These are phyloP conservation scores for Lichtheimia hyalospora DNA, from an alignment of 371 early-diverging fungal species.

Conservation along the genomic window DNA sequence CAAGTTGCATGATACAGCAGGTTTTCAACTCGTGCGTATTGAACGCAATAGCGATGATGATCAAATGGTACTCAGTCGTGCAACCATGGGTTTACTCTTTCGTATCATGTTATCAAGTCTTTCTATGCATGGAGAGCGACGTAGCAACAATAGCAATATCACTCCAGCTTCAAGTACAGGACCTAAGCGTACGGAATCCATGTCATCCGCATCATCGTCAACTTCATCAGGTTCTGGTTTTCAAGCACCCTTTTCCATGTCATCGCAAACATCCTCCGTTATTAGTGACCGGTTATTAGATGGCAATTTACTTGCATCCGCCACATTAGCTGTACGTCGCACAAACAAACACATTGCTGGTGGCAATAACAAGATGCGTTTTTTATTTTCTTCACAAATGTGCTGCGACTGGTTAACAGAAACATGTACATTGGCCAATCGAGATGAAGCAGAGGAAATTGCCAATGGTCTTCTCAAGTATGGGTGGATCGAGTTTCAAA, in stretches of 20 bases:
- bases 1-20: constrained; percentile 31
- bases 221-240: constrained; percentile 9
- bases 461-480: constrained; percentile 53
- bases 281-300: background rate
- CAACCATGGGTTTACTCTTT: constrained; percentile 24
- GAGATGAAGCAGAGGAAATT: constrained; percentile 60
- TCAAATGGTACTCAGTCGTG: constrained; percentile 27
- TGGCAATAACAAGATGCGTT: constrained; percentile 22
- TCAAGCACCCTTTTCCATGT: constrained; percentile 16
- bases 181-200: constrained; percentile 2
- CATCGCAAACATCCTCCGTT: constrained; percentile 10
- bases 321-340: too few relatives aligned
- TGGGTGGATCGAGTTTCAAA: constrained; percentile 55
- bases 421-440: constrained; percentile 55
- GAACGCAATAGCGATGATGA: constrained; percentile 42
- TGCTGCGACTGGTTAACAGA: constrained; percentile 66
- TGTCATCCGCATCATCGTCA: constrained; percentile 9
- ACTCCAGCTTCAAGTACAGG: background rate
- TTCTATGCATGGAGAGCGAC: constrained; percentile 31
- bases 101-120: constrained; percentile 39
- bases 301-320: too few relatives aligned
- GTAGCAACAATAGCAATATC: background rate
- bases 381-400: constrained; percentile 37
- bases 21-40: constrained; percentile 29
- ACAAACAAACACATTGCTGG: background rate